Percentiles rank a stretch among this genome's conserved stretches.
Evolutionary conservation across 139 green algal species (phyloP).

Genomic region (Closterium sp.): DNA sequence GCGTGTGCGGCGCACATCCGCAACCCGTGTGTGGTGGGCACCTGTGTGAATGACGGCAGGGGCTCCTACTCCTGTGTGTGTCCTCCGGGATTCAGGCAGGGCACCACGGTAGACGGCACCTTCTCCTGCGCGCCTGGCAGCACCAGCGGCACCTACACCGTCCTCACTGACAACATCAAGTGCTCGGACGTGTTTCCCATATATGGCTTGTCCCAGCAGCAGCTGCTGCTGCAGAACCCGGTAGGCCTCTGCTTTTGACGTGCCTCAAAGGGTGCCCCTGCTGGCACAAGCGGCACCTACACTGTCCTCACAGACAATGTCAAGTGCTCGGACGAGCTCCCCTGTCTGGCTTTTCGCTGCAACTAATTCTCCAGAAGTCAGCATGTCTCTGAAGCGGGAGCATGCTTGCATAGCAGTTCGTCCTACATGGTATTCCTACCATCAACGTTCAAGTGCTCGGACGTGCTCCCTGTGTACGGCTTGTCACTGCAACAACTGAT

Average conservation of each 20-base stretch:
- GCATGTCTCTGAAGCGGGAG: too few species aligned
- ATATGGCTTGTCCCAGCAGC: not conserved
- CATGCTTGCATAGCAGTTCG: too few species aligned
- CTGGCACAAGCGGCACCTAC: too few species aligned
- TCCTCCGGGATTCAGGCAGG: not conserved
- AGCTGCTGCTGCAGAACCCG: not conserved
- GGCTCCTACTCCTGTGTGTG: not conserved
- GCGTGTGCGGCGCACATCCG: not conserved
- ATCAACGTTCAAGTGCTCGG: too few species aligned
- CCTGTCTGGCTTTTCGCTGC: too few species aligned
- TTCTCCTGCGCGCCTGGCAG: not conserved
- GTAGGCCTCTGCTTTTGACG: not conserved
- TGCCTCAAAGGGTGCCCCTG: too few species aligned
- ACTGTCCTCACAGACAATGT: too few species aligned
- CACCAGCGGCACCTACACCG: not conserved
- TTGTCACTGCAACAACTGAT: too few species aligned
- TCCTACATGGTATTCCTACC: too few species aligned
- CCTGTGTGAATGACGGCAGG: not conserved
- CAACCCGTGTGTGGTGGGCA: not conserved
- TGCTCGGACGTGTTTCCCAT: not conserved
- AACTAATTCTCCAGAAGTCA: too few species aligned
- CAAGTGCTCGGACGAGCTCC: too few species aligned
- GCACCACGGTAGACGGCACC: not conserved
- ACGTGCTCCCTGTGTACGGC: too few species aligned
- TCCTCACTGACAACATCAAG: not conserved